These are phyloP conservation scores for Fusarium vanettenii DNA, from an alignment of 2,329 filamentous ascomycete genomes.

Conservation along the genomic window DNA sequence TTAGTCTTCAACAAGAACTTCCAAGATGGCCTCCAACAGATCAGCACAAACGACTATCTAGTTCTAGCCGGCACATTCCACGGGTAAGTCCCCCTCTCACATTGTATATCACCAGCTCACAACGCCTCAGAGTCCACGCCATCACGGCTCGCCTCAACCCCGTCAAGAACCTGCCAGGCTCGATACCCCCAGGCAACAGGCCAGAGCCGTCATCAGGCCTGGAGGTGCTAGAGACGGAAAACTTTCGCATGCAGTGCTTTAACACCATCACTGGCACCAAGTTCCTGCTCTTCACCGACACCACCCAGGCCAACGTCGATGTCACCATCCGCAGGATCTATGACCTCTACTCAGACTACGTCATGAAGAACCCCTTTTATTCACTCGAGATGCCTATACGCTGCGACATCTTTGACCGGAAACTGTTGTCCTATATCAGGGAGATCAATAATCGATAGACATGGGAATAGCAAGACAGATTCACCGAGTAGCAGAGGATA, in stretches of 20 bases:
- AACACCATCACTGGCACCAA: slow-evolving; percentile 94
- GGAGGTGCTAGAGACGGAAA: slow-evolving; percentile 92
- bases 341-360: slow-evolving; percentile 94
- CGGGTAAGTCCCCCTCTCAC: slow-evolving; percentile 65
- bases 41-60: slow-evolving; percentile 95
- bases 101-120: slow-evolving; percentile 12
- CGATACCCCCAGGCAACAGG: slow-evolving; percentile 58
- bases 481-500: slow-evolving; percentile 20
- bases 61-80: slow-evolving; percentile 98
- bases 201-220: slow-evolving; percentile 79
- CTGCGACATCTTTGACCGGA: slow-evolving; percentile 94
- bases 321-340: slow-evolving; percentile 86
- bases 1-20: slow-evolving; percentile 97
- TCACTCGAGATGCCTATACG: slow-evolving; percentile 97
- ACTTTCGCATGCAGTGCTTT: slow-evolving; percentile 96
- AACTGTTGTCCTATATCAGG: slow-evolving; percentile 83
- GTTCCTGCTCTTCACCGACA: slow-evolving; percentile 95
- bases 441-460: slow-evolving; percentile 70
- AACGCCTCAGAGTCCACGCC: slow-evolving; percentile 69
- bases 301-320: slow-evolving; percentile 87
- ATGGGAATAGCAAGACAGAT: slow-evolving; percentile 8
- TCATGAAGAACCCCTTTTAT: slow-evolving; percentile 99
- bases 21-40: slow-evolving; percentile 84
- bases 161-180: slow-evolving; percentile 53
- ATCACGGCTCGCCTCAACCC: slow-evolving; percentile 74